Evolutionary conservation across 2,329 filamentous ascomycete genomes (phyloP), one percentile per base, ranked within the genome.

Genomic region (Botrytis deweyae): DNA sequence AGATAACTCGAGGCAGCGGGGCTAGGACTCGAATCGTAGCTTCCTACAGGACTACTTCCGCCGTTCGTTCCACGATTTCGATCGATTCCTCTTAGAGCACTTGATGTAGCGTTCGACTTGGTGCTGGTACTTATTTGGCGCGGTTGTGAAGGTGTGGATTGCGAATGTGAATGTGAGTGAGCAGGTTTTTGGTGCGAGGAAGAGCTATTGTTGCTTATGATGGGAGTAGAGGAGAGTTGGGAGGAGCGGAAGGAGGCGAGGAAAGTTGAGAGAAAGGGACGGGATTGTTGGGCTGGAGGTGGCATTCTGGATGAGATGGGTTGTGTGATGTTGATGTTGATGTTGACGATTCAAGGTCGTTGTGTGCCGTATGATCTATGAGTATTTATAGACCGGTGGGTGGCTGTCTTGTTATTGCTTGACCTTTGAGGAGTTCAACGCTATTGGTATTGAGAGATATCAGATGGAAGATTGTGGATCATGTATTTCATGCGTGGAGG

Each of bases 231-330:
- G 74, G 36, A 77, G 75, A 16, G 78, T 55, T 12, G 76, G 65
- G 14, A 80, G 14, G 79, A 79, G 55, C 80, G 74, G 75, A 82
- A 82, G n/a, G 80, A 79, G 20, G 80, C 79, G 61, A 82, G 77
- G 76, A 82, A 80, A 72, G 78, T 80, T 52, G 80, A 76, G 72
- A 82, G 78, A 76, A 82, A 82, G 36, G 80, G 80, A 44, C 80
- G 76, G 46, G 65, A 67, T 22, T 67, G 65, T 77, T 81, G 80
- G 14, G 78, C 78, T 59, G 80, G 74, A 77, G 80, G 80, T 36
- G 66, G 66, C 65, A 63, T 59, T 73, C 14, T 59, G 29, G 22
- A n/a, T 2, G 25, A 6, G 29, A 14, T 52, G 14, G 44, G 22
- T 65, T 65, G 58, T 52, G 22, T 38, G 44, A 29, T 58, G 44